phyloP scores from a whole-genome alignment of 208 protist genomes.

The Porcisia deanei region DNA sequence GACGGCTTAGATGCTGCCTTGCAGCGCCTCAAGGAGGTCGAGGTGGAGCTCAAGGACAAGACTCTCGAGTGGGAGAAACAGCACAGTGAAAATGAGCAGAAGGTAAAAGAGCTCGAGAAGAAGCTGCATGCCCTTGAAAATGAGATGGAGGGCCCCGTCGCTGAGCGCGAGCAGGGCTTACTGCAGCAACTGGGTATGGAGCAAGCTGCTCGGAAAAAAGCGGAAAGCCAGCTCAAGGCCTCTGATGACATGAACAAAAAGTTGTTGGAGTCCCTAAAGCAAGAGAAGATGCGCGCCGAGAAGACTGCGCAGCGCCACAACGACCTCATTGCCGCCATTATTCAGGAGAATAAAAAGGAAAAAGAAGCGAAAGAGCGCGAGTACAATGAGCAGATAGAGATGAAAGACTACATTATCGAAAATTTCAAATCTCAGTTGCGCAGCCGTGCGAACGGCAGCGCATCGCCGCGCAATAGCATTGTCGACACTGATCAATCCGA shows the following conservation, averaged over 20 bases:
- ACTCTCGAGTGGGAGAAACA: constrained; percentile 48
- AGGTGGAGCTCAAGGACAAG: constrained; percentile 56
- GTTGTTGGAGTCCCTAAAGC: constrained; percentile 61
- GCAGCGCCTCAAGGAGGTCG: constrained; percentile 54
- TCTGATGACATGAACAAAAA: constrained; percentile 59
- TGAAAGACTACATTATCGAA: constrained; percentile 83
- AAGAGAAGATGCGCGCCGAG: constrained; percentile 58
- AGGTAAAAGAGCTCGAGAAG: constrained; percentile 40
- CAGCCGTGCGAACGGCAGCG: constrained; percentile 44
- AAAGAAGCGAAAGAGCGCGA: constrained; percentile 87
- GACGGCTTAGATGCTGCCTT: constrained; percentile 66
- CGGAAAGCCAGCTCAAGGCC: constrained; percentile 36
- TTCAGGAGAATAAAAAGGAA: constrained; percentile 86
- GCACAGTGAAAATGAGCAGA: constrained; percentile 35
- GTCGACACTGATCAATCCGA: constrained; percentile 50
- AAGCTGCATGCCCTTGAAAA: constrained; percentile 35
- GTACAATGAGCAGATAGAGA: constrained; percentile 74
- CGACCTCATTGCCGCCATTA: constrained; percentile 81
- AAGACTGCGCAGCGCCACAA: constrained; percentile 70
- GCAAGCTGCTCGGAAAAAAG: constrained; percentile 45
- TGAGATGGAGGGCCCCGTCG: constrained; percentile 33
- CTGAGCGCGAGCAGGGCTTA: constrained; percentile 52
- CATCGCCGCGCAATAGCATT: constrained; percentile 25
- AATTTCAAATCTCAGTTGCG: constrained; percentile 73
- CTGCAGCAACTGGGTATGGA: constrained; percentile 47